Base-by-base conservation (phyloP, 306 rosid genomes). In the Pyrus pyrifolia region DNA sequence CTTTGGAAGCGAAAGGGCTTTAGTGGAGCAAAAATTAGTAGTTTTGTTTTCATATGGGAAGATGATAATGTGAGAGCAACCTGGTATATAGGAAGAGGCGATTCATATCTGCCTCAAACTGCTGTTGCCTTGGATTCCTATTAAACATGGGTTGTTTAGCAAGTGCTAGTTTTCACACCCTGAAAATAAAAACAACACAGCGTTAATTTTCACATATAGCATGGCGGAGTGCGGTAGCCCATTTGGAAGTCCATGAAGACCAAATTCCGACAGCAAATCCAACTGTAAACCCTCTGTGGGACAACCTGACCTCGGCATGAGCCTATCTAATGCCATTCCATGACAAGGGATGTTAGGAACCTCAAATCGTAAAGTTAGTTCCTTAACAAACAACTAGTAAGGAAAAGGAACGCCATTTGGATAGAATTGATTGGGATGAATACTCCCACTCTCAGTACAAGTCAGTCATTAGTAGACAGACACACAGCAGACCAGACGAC, bases 1-100 rank as follows among this genome's bases (percentile, higher is more conserved):
- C 40, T 5, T n/a, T 57, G 15, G 35, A 25, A 69, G 27, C 8
- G 7, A 5, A 68, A 44, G 22, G 57, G 35, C 51, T 33, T 23
- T 46, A n/a, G 35, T 22, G 44, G 44, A 51, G 62, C 25, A 70
- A 70, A 70, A 5, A 7, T 30, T 30, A 19, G 7, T 55, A 33
- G 65, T n/a, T 21, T 29, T 22, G 49, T 18, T 62, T 35, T 40
- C 45, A 68, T 8, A 12, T 14, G 14, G 31, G 51, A 73, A 25
- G 58, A 75, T 61, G 29, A 52, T 38, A 53, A 65, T 11, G 69
- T 29, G 79, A 17, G 18, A 75, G 76, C 35, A 66, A 91, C 98
- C 98, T 86, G 61, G 95, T 85, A 85, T 73, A 95, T 60, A 95
- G 93, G 87, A 92, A 92, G 76, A 95, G 78, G 30, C 97, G 93